phyloP scores from a whole-genome alignment of 2,329 filamentous ascomycete species.

The Coleophoma cylindrospora region DNA sequence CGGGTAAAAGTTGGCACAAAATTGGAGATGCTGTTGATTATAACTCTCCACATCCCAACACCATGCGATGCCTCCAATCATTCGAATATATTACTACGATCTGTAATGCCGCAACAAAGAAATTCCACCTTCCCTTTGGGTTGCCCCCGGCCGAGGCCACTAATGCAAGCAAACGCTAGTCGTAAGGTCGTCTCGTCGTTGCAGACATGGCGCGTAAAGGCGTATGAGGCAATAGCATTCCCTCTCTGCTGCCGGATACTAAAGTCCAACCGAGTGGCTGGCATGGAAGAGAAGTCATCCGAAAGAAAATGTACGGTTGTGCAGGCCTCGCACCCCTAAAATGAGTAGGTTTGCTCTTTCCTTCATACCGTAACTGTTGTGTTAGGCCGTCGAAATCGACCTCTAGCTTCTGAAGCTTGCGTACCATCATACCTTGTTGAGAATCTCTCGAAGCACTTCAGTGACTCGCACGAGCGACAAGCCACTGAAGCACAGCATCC shows the following conservation, averaged over 20 bases:
- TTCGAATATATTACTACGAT: constrained; percentile 2
- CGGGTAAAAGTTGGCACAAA: too few relatives aligned
- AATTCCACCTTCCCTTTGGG: too few relatives aligned
- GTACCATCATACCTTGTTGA: too few relatives aligned
- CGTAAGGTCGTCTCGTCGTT: constrained; percentile 23
- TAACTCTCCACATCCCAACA: constrained; percentile 8
- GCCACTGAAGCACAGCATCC: constrained; percentile 92
- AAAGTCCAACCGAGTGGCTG: neutral
- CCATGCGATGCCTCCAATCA: constrained; percentile 18
- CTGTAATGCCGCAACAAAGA: too few relatives aligned
- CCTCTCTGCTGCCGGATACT: neutral
- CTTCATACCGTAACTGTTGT: constrained; percentile 47
- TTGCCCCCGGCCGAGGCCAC: constrained; percentile 4
- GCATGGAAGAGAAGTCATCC: neutral
- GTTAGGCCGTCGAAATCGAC: constrained; percentile 22
- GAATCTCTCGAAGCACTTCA: constrained; percentile 27
- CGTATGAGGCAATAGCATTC: constrained; percentile 2
- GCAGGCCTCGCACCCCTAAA: constrained; percentile 38
- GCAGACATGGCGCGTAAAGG: constrained; percentile 15
- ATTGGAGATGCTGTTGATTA: too few relatives aligned
- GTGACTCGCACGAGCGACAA: constrained; percentile 82
- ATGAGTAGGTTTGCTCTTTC: constrained; percentile 38
- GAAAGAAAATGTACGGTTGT: neutral
- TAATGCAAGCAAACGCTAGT: constrained; percentile 12
- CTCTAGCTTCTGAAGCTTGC: too few relatives aligned